Percentiles rank a stretch among this genome's conserved stretches.
Evolutionary conservation across 2,329 filamentous ascomycete genomes (phyloP).

Genomic region (Biscogniauxia marginata): DNA sequence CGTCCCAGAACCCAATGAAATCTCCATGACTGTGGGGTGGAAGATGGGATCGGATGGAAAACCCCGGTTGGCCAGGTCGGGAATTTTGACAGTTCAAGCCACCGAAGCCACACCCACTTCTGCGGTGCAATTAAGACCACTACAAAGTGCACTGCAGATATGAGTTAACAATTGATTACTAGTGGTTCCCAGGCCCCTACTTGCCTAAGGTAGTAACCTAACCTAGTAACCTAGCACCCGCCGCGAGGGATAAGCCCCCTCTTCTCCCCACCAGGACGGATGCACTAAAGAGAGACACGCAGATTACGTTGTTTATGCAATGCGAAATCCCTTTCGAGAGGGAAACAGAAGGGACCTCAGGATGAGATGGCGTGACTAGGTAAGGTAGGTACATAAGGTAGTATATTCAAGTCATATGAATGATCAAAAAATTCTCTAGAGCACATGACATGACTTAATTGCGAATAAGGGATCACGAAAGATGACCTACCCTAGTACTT

Average conservation of each 20-base stretch:
- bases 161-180: not conserved
- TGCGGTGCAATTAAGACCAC: too few relatives aligned
- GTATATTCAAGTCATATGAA: not conserved
- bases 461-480: too few relatives aligned
- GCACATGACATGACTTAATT: not conserved
- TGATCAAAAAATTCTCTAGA: not conserved
- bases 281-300: not conserved
- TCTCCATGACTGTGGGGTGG: not conserved
- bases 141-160: not conserved
- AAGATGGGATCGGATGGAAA: not conserved
- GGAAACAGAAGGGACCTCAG: not conserved
- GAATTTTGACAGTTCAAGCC: not conserved
- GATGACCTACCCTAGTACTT: too few relatives aligned
- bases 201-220: not conserved
- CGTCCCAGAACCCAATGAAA: not conserved
- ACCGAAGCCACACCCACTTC: not conserved
- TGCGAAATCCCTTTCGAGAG: not conserved
- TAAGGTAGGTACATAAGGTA: not conserved
- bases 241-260: not conserved
- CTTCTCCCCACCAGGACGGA: not conserved
- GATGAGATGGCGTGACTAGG: not conserved
- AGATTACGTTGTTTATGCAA: not conserved
- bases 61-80: not conserved
- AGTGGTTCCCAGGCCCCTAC: not conserved
- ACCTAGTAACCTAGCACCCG: not conserved